phyloP scores from a whole-genome alignment of 108 stramenopile species.

The Pseudonitzschia pungens region DNA sequence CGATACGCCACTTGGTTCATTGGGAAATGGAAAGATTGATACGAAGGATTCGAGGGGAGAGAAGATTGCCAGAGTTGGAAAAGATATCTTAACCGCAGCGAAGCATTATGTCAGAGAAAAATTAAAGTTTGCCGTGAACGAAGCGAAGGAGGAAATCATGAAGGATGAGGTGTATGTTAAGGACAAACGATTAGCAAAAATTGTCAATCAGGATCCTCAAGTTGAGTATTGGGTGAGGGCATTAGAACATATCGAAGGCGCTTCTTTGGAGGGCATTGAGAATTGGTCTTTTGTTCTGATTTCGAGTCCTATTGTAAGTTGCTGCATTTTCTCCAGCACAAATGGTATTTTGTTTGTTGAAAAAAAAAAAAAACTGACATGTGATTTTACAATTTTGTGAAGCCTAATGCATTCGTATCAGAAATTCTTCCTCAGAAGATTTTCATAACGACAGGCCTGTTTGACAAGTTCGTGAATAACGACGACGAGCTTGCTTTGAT shows the following conservation, averaged over 20 bases:
- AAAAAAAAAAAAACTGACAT: conserved; percentile 49
- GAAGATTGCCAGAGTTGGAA: conserved; percentile 37
- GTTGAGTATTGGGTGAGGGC: conserved; percentile 43
- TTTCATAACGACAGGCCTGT: conserved; percentile 78
- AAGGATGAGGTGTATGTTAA: conserved; percentile 9
- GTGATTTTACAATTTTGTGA: not conserved
- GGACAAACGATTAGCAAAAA: conserved; percentile 14
- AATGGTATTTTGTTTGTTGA: not conserved
- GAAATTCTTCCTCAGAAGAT: conserved; percentile 83
- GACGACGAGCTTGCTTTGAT: conserved; percentile 85
- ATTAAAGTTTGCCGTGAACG: conserved; percentile 25
- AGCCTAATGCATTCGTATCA: conserved; percentile 85
- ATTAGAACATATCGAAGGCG: conserved; percentile 36
- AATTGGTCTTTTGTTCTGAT: conserved; percentile 31
- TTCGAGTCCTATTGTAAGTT: conserved; percentile 4
- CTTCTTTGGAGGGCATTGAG: conserved; percentile 28
- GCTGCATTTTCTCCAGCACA: not conserved
- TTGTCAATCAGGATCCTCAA: conserved; percentile 30
- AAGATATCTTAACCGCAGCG: conserved; percentile 39
- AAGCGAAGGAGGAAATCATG: conserved; percentile 27
- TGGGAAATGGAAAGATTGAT: not conserved
- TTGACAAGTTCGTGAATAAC: conserved; percentile 60
- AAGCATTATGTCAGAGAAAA: conserved; percentile 35
- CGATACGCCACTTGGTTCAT: not conserved
- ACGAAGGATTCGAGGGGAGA: conserved; percentile 18